These are phyloP conservation scores for Yamadazyma buinensis DNA, from an alignment of 1,139 yeast species.

Conservation along the genomic window DNA sequence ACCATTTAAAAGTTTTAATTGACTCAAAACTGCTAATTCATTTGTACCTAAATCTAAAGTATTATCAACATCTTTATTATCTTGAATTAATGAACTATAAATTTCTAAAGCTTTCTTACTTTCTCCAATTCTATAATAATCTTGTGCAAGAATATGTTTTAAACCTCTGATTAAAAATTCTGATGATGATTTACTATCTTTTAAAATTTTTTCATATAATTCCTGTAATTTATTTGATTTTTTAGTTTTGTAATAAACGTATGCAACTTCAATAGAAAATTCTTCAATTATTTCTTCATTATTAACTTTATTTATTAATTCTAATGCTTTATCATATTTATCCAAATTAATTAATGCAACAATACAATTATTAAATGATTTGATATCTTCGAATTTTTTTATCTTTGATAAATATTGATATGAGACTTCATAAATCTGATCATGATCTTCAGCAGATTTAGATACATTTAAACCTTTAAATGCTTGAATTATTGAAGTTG, in stretches of 20 bases:
- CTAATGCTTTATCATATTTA: constrained; percentile 54
- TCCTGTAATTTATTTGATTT: constrained; percentile 37
- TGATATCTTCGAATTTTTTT: constrained; percentile 41
- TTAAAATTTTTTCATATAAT: constrained; percentile 28
- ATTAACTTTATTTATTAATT: constrained; percentile 42
- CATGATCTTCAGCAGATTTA: constrained; percentile 30
- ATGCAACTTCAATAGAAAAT: constrained; percentile 58
- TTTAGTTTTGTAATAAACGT: constrained; percentile 67
- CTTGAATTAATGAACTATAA: constrained; percentile 50
- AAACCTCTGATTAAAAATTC: constrained; percentile 44
- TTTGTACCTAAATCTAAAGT: constrained; percentile 63
- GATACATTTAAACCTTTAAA: constrained; percentile 39
- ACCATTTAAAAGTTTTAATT: constrained; percentile 22
- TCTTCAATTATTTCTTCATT: constrained; percentile 25
- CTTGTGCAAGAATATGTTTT: constrained; percentile 79
- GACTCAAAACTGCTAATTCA: constrained; percentile 66
- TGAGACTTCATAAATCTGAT: constrained; percentile 37
- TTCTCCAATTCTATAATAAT: constrained; percentile 64
- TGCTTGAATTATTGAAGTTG: constrained; percentile 41
- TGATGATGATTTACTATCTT: constrained; percentile 17
- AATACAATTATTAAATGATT: constrained; percentile 58
- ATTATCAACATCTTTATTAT: constrained; percentile 31
- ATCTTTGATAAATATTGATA: constrained; percentile 41
- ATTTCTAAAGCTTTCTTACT: constrained; percentile 50
- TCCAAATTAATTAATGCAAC: constrained; percentile 74